These are phyloP conservation scores for Closterium sp. DNA, from an alignment of 139 green algal genomes.

Conservation along the genomic window DNA sequence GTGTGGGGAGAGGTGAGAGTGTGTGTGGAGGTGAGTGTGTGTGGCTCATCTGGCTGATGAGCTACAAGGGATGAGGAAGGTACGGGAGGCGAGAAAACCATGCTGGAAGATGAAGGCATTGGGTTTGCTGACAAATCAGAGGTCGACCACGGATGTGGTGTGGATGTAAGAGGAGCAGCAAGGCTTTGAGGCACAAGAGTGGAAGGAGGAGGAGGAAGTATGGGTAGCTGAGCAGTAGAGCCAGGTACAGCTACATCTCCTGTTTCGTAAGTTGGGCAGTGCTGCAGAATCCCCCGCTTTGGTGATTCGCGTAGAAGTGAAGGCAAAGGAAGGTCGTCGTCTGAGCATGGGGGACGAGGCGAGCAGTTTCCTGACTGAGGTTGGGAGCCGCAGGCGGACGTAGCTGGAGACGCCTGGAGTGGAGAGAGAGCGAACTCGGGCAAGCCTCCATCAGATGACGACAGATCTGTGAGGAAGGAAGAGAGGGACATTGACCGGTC, in stretches of 20 bases:
- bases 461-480: not conserved
- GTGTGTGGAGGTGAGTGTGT: not conserved
- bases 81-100: not conserved
- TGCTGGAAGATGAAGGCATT: not conserved
- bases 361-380: not conserved
- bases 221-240: not conserved
- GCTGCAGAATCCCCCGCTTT: not conserved
- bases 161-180: not conserved
- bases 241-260: not conserved
- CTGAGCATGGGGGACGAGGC: not conserved
- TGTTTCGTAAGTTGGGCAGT: not conserved
- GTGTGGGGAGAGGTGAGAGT: too few species aligned
- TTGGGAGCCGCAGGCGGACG: not conserved
- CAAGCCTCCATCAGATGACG: not conserved
- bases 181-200: not conserved
- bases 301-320: not conserved
- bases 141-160: not conserved
- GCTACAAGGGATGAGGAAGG: not conserved
- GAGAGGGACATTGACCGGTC: not conserved
- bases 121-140: not conserved
- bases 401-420: not conserved
- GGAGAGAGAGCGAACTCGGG: not conserved
- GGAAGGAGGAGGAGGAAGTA: not conserved
- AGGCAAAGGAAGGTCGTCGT: not conserved
- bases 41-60: not conserved